Base-by-base conservation (phyloP, 2,329 filamentous ascomycete genomes). In the Botrytis porri region DNA sequence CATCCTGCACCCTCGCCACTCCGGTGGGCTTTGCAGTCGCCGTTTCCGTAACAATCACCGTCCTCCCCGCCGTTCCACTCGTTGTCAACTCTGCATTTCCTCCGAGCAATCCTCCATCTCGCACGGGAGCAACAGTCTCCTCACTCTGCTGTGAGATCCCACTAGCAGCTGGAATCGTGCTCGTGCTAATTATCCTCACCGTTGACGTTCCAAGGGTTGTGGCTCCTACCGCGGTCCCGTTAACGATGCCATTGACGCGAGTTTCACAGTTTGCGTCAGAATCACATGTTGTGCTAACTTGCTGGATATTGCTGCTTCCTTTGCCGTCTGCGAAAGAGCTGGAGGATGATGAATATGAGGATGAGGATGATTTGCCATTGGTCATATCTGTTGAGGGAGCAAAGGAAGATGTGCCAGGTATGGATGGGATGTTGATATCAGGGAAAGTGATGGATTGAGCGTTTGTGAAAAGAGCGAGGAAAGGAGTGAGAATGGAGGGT, bases 261-360 rank as follows among this genome's bases (percentile, higher is more conserved):
- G 65, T 69, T n/a, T 57, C 65, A 25, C 65, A 69, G 22, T 69
- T 69, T n/a, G 48, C 25, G n/a, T 69, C 35, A 3, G 65, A 54
- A 5, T 69, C 25, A 32, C 65, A 69, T 5, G 48, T 57, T 12
- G 48, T 69, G n/a, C n/a, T 57, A 57, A 59, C 14, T 1, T 69
- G 48, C 18, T 51, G 54, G 35, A 41, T 39, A 41, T 12, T 59
- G 16, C 37, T 41, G 35, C 65, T 41, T 57, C 48, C 65, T 3
- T 41, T 48, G 1, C 65, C 65, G n/a, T 57, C 10, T 32, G 65
- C 35, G 16, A 57, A 69, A 59, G 65, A 69, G 14, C 65, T 69
- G n/a, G 65, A 69, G 7, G 65, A 69, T 16, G 65, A 69, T 32
- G 65, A 67, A 29, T 32, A 69, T 29, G 65, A 69, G 7, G 25